Percentiles rank a stretch among this genome's conserved stretches.
Evolutionary conservation across 2,329 filamentous ascomycete genomes (phyloP).

Genomic region (Penicillium nordicum): DNA sequence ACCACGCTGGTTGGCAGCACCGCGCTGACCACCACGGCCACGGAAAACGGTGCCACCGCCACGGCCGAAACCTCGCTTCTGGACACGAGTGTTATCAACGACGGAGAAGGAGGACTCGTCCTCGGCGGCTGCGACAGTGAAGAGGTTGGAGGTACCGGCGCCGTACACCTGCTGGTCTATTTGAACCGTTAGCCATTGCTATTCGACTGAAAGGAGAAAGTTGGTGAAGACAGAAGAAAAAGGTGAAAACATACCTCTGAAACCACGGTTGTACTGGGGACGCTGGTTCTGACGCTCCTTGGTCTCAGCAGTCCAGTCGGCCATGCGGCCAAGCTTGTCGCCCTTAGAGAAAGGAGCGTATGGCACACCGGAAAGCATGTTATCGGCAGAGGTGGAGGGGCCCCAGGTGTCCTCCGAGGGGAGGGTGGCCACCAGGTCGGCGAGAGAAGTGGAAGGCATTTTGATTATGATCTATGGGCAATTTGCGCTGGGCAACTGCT

Average conservation of each 20-base stretch:
- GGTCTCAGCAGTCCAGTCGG: constrained; percentile 91
- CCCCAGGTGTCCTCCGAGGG: constrained; percentile 83
- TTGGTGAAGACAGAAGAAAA: constrained; percentile 2
- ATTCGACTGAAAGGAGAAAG: background rate
- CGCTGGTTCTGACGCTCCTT: constrained; percentile 71
- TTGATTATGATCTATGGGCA: constrained; percentile 16
- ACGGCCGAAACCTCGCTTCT: constrained; percentile 78
- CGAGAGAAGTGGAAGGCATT: constrained; percentile 56
- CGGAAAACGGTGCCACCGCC: constrained; percentile 89
- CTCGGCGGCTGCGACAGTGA: constrained; percentile 86
- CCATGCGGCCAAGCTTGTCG: constrained; percentile 98
- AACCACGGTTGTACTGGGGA: constrained; percentile 88
- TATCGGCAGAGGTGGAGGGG: constrained; percentile 75
- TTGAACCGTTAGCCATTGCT: constrained; percentile 10
- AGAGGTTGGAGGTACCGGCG: constrained; percentile 77
- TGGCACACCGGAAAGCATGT: constrained; percentile 87
- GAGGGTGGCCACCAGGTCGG: constrained; percentile 67
- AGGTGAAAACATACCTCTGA: constrained; percentile 63
- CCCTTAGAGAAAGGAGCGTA: constrained; percentile 98
- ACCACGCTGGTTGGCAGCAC: constrained; percentile 69
- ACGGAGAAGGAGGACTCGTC: constrained; percentile 98
- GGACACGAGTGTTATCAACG: constrained; percentile 89
- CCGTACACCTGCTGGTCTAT: constrained; percentile 96
- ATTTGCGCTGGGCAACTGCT: constrained; percentile 10
- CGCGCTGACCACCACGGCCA: constrained; percentile 66